Evolutionary conservation across 106 monocot species (phyloP).

Genomic region (Dendrobium nobile): DNA sequence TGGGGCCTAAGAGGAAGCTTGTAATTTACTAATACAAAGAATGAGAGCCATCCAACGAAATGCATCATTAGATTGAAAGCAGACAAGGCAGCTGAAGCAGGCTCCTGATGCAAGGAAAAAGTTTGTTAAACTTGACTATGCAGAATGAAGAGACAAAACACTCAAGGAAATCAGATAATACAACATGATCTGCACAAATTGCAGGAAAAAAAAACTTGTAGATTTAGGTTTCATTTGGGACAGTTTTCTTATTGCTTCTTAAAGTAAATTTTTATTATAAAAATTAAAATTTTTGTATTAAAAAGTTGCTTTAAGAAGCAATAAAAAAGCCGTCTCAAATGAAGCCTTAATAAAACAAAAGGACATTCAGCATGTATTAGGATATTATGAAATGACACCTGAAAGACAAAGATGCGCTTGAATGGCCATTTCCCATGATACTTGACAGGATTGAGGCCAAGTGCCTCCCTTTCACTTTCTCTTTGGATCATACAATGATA

Average conservation of each 20-base stretch:
- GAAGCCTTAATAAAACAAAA: background rate
- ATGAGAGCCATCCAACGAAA: constrained; percentile 86
- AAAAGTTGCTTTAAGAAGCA: too few species aligned
- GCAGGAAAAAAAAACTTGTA: too few species aligned
- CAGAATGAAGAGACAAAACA: background rate
- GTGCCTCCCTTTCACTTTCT: constrained; percentile 56
- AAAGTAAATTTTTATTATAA: too few species aligned
- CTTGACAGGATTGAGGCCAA: constrained; percentile 70
- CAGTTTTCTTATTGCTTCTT: too few species aligned
- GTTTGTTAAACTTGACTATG: background rate
- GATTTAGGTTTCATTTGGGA: too few species aligned
- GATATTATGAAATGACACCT: constrained; percentile 36
- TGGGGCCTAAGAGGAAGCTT: constrained; percentile 78
- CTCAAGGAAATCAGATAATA: background rate
- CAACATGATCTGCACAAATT: background rate
- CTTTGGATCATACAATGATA: constrained; percentile 67
- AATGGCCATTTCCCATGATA: constrained; percentile 98
- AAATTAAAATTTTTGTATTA: too few species aligned
- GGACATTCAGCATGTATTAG: background rate
- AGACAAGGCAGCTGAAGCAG: constrained; percentile 73
- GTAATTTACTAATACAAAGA: constrained; percentile 56
- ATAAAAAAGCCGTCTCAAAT: too few species aligned
- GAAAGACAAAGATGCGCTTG: constrained; percentile 64
- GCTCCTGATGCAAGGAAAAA: constrained; percentile 46
- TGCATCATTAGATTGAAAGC: constrained; percentile 80